A percentile compares a stretch with the other conserved stretches of the same genome.
Evolutionary conservation across 75 land plant species (phyloP).

Genomic region (Pseudotsuga menziesii): DNA sequence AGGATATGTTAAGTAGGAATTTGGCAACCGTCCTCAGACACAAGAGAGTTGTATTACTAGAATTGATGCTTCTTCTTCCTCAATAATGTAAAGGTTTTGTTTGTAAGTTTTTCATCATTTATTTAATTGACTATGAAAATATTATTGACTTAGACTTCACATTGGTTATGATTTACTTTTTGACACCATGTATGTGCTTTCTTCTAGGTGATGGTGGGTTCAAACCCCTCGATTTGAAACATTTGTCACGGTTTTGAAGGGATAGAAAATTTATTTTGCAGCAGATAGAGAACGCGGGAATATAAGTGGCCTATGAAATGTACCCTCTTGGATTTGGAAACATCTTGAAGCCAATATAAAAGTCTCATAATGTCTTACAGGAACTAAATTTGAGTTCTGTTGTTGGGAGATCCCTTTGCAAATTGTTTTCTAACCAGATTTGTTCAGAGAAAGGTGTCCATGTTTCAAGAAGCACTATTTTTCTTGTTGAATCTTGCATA

Average conservation of each 20-base stretch:
- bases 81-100: neutral
- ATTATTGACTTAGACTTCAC: too few relatives aligned
- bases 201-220: neutral
- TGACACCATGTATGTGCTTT: neutral
- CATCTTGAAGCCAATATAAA: neutral
- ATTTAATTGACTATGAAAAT: too few relatives aligned
- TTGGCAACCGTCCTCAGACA: slow-evolving; percentile 24
- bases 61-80: slow-evolving; percentile 1
- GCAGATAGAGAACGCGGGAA: neutral
- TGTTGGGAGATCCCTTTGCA: neutral
- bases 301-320: neutral
- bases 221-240: neutral
- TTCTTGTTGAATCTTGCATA: neutral
- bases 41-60: slow-evolving; percentile 16
- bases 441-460: slow-evolving; percentile 1
- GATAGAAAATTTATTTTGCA: neutral
- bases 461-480: neutral
- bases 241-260: neutral
- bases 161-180: too few relatives aligned
- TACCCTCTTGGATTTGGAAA: neutral
- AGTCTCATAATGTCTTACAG: neutral
- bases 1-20: slow-evolving; percentile 54
- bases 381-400: neutral
- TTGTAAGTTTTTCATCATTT: too few relatives aligned
- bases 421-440: neutral